Base-by-base conservation (phyloP, 345 rosid genomes). In the Rubroshorea leprosula region DNA sequence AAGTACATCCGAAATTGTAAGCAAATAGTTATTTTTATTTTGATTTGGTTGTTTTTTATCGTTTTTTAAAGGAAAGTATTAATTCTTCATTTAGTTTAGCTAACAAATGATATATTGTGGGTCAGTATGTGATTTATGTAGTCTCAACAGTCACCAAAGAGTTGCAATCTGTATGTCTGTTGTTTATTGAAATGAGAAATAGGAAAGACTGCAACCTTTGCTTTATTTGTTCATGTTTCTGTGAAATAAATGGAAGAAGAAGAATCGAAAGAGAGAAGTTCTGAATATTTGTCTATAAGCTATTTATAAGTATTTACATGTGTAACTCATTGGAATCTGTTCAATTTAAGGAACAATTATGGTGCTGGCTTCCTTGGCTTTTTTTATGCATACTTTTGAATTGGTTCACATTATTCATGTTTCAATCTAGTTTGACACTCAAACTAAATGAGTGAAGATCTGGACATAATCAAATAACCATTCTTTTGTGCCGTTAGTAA, bases 1-100 rank as follows among this genome's bases (percentile, higher is more conserved):
- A 78, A 58, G 89, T 93, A 60, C 91, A 85, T 70, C 92, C 96
- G 5, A 89, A 79, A 58, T 27, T 93, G 99, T 93, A 75, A 86
- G 79, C 43, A 19, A 26, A 55, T 25, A 41, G 15, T 22, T 15
- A 22, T 15, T 17, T 29, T 18, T 16, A 0, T 11, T 22, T 23
- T 22, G 6, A 10, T 60, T 15, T 60, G 20, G 46, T 41, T 48
- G 44, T 19, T 52, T 52, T 47, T 18, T 38, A n/a, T 22, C 23
- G 2, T 35, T 62, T n/a, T 17, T n/a, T 13, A 8, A n/a, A n/a
- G n/a, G n/a, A 27, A 27, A 6, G 41, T 35, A 6, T 35, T 4
- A 29, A 29, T 6, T 4, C 12, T 35, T 35, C 41, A 8, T n/a
- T n/a, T n/a, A n/a, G n/a, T n/a, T n/a, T n/a, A n/a, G n/a, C n/a